Conservation (phyloP, 768 basidiomycete genomes). For the Collybiopsis luxurians region DNA sequence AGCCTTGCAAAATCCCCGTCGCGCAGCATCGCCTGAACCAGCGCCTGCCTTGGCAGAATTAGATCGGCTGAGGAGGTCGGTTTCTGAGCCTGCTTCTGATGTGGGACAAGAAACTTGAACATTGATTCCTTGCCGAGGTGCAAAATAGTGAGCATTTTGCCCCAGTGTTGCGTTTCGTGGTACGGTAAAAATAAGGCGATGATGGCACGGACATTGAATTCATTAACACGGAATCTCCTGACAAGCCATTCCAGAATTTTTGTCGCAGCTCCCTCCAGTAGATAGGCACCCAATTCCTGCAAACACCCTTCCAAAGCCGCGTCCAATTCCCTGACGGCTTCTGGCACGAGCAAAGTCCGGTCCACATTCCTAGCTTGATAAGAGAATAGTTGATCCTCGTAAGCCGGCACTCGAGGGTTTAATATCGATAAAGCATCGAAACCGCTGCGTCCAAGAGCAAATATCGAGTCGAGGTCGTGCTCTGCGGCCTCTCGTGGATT, state of each 20-base stretch:
- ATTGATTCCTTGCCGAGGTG: constrained; percentile 58
- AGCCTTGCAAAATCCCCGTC: constrained; percentile 73
- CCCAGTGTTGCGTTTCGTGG: constrained; percentile 92
- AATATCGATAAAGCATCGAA: constrained; percentile 69
- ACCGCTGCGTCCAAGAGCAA: constrained; percentile 77
- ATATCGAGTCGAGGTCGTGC: constrained; percentile 86
- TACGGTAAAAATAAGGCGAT: constrained; percentile 89
- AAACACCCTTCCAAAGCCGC: constrained; percentile 59
- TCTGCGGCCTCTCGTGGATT: constrained; percentile 69
- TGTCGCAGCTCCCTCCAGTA: constrained; percentile 77
- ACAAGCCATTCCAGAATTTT: constrained; percentile 96
- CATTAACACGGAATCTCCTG: constrained; percentile 86
- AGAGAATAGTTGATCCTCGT: constrained; percentile 76
- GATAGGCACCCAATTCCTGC: constrained; percentile 70
- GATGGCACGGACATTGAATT: constrained; percentile 83
- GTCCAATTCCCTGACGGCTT: constrained; percentile 66
- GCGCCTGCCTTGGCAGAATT: constrained; percentile 64
- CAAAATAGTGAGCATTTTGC: constrained; percentile 88
- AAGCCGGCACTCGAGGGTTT: constrained; percentile 48
- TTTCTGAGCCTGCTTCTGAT: constrained; percentile 18
- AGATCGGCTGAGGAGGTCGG: constrained; percentile 78
- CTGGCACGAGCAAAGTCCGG: constrained; percentile 67
- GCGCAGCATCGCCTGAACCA: constrained; percentile 76
- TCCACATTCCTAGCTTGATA: constrained; percentile 74
- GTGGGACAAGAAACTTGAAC: constrained; percentile 56